These are phyloP conservation scores for Nannochloropsis gaditana DNA, from an alignment of 108 stramenopile genomes.

Conservation along the genomic window DNA sequence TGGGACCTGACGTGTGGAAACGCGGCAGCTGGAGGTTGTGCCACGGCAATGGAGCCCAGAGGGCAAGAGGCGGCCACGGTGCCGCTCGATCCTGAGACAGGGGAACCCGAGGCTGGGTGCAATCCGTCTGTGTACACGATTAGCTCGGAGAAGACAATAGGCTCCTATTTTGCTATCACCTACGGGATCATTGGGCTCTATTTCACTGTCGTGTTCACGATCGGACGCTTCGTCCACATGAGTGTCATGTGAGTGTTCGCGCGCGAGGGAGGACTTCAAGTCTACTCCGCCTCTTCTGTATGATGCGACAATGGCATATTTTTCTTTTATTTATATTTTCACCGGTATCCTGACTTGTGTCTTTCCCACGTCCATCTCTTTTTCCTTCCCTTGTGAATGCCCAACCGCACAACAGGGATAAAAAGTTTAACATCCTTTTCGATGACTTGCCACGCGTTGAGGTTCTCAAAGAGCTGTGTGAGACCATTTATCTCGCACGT, in stretches of 20 bases:
- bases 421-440: background rate
- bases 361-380: background rate
- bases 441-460: background rate
- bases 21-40: background rate
- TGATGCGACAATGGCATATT: background rate
- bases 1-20: background rate
- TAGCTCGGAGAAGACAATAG: constrained; percentile 9
- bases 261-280: background rate
- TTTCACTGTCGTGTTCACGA: background rate
- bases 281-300: background rate
- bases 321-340: background rate
- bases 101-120: background rate
- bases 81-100: background rate
- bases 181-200: background rate
- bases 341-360: background rate
- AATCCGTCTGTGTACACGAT: constrained; percentile 14
- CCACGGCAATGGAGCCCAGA: background rate
- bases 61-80: constrained; percentile 9
- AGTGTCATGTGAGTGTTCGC: background rate
- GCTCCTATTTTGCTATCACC: constrained; percentile 8
- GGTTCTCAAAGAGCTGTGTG: constrained; percentile 2
- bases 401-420: background rate
- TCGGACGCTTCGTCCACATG: background rate
- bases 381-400: background rate
- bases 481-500: constrained; percentile 1